phyloP scores from a whole-genome alignment of 345 rosid genomes.

The Arabis hirsuta region DNA sequence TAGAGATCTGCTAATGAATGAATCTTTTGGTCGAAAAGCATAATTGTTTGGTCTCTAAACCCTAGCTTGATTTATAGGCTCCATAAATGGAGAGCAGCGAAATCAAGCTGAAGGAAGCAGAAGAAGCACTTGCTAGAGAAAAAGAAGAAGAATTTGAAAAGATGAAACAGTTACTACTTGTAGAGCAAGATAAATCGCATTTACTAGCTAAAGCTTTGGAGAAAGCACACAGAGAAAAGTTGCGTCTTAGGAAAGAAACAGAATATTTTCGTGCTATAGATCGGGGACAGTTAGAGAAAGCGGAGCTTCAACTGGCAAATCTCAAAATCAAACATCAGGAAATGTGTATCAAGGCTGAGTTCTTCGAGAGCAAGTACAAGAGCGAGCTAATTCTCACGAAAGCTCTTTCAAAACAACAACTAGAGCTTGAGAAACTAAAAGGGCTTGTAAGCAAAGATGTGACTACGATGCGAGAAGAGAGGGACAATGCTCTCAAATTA shows the following conservation, averaged over 20 bases:
- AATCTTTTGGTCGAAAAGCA: too few relatives aligned
- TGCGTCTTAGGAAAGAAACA: not conserved
- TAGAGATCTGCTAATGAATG: too few relatives aligned
- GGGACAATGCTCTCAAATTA: too few relatives aligned
- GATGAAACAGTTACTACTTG: slow-evolving; percentile 3
- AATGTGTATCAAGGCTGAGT: slow-evolving; percentile 17
- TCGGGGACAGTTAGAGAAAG: slow-evolving; percentile 21
- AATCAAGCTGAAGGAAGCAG: slow-evolving; percentile 16
- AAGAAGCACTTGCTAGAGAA: slow-evolving; percentile 18
- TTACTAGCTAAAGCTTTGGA: slow-evolving; percentile 20
- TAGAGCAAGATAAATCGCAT: not conserved
- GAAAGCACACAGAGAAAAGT: not conserved
- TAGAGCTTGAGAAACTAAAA: too few relatives aligned
- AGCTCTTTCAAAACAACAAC: too few relatives aligned
- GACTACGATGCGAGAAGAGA: too few relatives aligned
- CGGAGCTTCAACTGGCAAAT: slow-evolving; percentile 25
- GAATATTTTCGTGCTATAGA: slow-evolving; percentile 7
- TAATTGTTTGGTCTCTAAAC: not conserved
- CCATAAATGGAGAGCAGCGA: slow-evolving; percentile 40
- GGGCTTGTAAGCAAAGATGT: too few relatives aligned
- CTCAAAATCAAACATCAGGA: not conserved
- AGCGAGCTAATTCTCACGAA: too few relatives aligned
- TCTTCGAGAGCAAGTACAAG: slow-evolving; percentile 1
- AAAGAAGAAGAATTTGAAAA: slow-evolving; percentile 32
- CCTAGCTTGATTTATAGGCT: slow-evolving; percentile 31